Conservation (phyloP, 768 basidiomycete genomes). For the Rhodosporidiobolus sp. region DNA sequence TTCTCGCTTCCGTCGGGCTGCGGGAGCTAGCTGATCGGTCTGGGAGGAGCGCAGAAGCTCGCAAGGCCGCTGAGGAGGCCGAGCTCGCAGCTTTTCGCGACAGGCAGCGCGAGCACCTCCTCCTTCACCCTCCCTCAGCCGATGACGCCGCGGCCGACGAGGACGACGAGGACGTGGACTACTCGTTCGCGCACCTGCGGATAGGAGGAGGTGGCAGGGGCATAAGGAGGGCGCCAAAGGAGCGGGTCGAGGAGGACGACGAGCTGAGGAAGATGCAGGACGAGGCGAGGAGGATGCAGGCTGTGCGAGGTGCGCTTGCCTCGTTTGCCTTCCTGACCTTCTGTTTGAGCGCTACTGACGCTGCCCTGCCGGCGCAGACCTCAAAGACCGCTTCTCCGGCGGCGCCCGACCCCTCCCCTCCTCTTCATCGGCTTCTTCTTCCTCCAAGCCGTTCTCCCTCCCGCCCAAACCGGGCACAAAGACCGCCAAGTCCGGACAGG, state of each 20-base stretch:
- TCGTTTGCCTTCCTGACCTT: background rate
- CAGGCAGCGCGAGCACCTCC: slow-evolving; percentile 6
- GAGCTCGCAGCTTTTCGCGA: slow-evolving; percentile 15
- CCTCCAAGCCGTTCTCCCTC: background rate
- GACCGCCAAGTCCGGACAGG: slow-evolving; percentile 3
- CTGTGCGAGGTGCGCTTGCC: slow-evolving; percentile 12
- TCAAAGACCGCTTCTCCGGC: slow-evolving; percentile 30
- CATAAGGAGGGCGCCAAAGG: background rate
- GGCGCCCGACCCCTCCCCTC: slow-evolving; percentile 1
- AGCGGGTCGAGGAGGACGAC: background rate
- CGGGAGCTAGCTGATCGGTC: background rate
- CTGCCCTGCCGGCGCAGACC: background rate
- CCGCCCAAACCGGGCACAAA: background rate
- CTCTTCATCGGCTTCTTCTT: background rate
- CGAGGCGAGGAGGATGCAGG: slow-evolving; percentile 29
- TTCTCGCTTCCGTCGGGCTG: background rate
- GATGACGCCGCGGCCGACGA: background rate
- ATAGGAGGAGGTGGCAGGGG: background rate
- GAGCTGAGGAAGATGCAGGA: slow-evolving; percentile 10
- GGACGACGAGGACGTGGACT: slow-evolving; percentile 23
- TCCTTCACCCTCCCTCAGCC: background rate
- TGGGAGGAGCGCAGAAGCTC: background rate
- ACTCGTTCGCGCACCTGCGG: slow-evolving; percentile 31
- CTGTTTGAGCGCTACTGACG: background rate
- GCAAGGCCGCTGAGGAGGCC: slow-evolving; percentile 11